phyloP scores from a whole-genome alignment of 208 protist genomes.

The Novymonas esmeraldas region DNA sequence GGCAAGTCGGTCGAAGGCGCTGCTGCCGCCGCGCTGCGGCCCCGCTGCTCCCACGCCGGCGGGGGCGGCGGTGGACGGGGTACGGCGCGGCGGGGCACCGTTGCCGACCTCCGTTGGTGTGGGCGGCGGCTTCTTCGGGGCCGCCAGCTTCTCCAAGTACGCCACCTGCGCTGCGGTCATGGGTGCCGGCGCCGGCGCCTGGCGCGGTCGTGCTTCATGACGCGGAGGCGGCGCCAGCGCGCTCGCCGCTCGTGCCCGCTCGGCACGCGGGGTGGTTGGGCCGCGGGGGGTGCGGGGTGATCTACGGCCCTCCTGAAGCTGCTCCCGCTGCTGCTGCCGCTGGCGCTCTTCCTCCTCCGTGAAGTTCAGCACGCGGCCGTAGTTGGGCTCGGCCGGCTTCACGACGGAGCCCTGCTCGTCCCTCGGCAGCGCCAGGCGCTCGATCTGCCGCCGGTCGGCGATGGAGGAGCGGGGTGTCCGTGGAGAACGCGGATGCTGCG shows the following conservation, averaged over 20 bases:
- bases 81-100: neutral
- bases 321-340: neutral
- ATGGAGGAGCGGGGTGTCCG: neutral
- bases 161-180: constrained; percentile 14
- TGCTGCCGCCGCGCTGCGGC: neutral
- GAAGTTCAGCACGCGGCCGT: constrained; percentile 64
- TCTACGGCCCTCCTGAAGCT: neutral
- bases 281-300: neutral
- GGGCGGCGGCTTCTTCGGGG: constrained; percentile 13
- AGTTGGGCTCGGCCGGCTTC: constrained; percentile 45
- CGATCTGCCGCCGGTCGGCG: constrained; percentile 23
- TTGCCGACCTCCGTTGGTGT: neutral
- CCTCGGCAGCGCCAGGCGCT: constrained; percentile 30
- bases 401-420: constrained; percentile 13
- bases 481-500: neutral
- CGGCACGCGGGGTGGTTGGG: neutral
- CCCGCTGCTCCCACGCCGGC: neutral
- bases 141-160: constrained; percentile 22
- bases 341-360: constrained; percentile 55
- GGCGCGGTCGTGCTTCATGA: neutral
- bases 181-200: neutral
- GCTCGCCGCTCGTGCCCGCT: neutral
- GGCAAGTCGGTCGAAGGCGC: constrained; percentile 25
- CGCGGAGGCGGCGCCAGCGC: neutral
- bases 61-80: neutral